Percentiles rank a stretch among this genome's conserved stretches.
phyloP scores from a whole-genome alignment of 495 filamentous ascomycete genomes.

The Xylaria intraflava region DNA sequence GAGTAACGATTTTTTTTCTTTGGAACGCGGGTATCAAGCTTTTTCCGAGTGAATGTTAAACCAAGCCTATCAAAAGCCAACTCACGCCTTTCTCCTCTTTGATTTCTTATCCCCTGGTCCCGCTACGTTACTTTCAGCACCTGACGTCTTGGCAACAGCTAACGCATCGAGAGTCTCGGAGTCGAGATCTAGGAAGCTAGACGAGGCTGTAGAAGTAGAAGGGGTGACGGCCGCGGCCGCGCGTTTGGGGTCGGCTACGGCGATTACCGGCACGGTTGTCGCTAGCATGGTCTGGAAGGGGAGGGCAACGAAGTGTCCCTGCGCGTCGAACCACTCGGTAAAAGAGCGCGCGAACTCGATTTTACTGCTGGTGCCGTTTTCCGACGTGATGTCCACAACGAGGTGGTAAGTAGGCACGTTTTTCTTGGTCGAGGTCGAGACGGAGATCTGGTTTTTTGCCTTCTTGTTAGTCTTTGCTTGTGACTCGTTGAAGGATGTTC shows the following conservation, averaged over 20 bases:
- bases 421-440: constrained; percentile 64
- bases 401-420: constrained; percentile 73
- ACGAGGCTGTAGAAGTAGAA: background rate
- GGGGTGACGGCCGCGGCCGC: constrained; percentile 17
- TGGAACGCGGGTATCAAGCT: constrained; percentile 6
- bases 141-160: constrained; percentile 24
- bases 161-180: constrained; percentile 37
- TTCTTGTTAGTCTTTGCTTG: constrained; percentile 7
- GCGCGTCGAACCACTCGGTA: constrained; percentile 76
- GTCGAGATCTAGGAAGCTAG: constrained; percentile 26
- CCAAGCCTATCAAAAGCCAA: constrained; percentile 4
- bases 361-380: constrained; percentile 40
- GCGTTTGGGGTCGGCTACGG: constrained; percentile 58
- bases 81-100: constrained; percentile 42
- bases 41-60: constrained; percentile 2
- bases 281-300: constrained; percentile 82
- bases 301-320: constrained; percentile 72
- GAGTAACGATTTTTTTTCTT: background rate
- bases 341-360: constrained; percentile 61
- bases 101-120: constrained; percentile 30
- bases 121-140: constrained; percentile 22
- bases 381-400: constrained; percentile 49
- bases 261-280: constrained; percentile 59
- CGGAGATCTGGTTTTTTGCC: constrained; percentile 46
- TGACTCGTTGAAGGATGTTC: background rate